Evolutionary conservation across 345 rosid species (phyloP), one percentile per base, ranked within the genome.

Genomic region (Kandelia obovata): DNA sequence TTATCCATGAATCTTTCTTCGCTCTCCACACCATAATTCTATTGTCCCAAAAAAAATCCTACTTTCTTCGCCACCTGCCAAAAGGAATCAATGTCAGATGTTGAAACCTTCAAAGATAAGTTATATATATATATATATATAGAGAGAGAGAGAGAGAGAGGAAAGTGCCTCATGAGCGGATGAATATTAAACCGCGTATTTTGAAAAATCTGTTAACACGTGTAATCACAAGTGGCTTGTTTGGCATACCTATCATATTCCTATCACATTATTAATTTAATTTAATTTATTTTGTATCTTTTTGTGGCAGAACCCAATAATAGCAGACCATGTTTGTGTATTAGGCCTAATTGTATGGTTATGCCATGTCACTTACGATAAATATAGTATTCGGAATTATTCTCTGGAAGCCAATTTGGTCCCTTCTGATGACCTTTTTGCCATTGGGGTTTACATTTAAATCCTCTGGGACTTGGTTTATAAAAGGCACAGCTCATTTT

Each of bases 51-150:
- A 53, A 7, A 37, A 56, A 20, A 52, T 25, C 27, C 61, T 65
- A 58, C 26, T 70, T 55, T 68, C 55, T 59, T 35, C 20, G 68
- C 32, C 73, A 56, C 32, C 71, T 28, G 71, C 62, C 75, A 23
- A 37, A 30, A 63, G 64, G 63, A 63, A n/a, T 56, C 58, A 63
- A 49, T 31, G 10, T 7, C 58, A 19, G 28, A 47, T 20, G 65
- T 75, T 75, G 75, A 75, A 75, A 70, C 52, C 71, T 75, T 75
- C 71, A 70, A 75, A 66, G 57, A 35, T 11, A 53, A 52, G 51
- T 10, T 21, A 1, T 9, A 16, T 51, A 51, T 2, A 28, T 21
- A 21, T 21, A 21, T 21, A 21, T 21, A 21, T 21, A 21, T 21
- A 47, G 67, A 73, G 62, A 66, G 55, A 66, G 65, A 5, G 75